phyloP scores from a whole-genome alignment of 495 filamentous ascomycete species.

The Neurospora discreta region DNA sequence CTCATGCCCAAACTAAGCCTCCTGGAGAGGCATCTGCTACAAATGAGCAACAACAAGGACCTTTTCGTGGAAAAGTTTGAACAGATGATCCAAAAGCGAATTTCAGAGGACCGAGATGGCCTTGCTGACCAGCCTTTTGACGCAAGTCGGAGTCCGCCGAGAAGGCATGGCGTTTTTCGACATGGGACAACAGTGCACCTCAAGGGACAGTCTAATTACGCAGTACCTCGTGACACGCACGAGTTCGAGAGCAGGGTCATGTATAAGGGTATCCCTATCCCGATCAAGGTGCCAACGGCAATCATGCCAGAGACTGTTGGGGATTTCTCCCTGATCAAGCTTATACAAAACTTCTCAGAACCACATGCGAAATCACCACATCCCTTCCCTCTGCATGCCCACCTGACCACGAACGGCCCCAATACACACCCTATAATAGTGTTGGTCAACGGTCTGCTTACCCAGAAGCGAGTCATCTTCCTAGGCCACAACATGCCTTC shows the following conservation, averaged over 20 bases:
- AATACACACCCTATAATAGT: slow-evolving; percentile 70
- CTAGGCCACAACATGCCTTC: slow-evolving; percentile 90
- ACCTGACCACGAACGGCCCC: slow-evolving; percentile 84
- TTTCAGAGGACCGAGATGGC: slow-evolving; percentile 39
- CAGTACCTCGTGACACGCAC: slow-evolving; percentile 82
- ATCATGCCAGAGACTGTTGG: slow-evolving; percentile 93
- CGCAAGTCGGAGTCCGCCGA: slow-evolving; percentile 36
- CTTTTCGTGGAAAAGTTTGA: slow-evolving; percentile 98
- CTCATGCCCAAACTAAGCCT: slow-evolving; percentile 78
- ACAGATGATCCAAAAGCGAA: slow-evolving; percentile 66
- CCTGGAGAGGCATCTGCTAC: slow-evolving; percentile 76
- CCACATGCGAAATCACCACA: slow-evolving; percentile 73
- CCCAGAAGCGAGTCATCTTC: slow-evolving; percentile 94
- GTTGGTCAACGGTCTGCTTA: slow-evolving; percentile 72
- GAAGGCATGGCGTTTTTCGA: slow-evolving; percentile 36
- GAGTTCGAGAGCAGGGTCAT: slow-evolving; percentile 91
- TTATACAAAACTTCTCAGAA: slow-evolving; percentile 85
- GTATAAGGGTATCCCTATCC: slow-evolving; percentile 91
- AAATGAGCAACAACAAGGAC: slow-evolving; percentile 85
- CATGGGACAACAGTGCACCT: slow-evolving; percentile 45
- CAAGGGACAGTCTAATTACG: slow-evolving; percentile 42
- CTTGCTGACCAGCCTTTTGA: slow-evolving; percentile 32
- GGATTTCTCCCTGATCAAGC: slow-evolving; percentile 93
- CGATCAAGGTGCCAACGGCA: slow-evolving; percentile 88
- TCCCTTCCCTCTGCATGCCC: slow-evolving; percentile 76